Conservation (phyloP, 176 grass and related monocot species). For the Zea luxurians region DNA sequence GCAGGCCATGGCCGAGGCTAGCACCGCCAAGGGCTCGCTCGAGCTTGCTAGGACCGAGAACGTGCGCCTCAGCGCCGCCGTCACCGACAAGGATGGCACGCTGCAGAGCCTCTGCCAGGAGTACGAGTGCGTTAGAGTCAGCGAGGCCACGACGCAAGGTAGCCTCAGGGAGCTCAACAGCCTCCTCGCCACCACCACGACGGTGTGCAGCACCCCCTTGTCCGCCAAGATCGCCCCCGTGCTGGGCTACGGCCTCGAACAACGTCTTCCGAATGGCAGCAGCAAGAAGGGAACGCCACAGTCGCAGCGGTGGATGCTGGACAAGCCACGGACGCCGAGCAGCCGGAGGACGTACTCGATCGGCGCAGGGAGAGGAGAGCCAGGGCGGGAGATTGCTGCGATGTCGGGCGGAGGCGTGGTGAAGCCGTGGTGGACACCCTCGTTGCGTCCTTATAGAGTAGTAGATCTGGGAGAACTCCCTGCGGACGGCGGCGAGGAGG, state of each 20-base stretch:
- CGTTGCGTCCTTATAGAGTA: no score
- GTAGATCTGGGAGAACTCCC: conserved; percentile 53
- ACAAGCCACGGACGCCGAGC: no score
- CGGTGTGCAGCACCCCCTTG: conserved; percentile 39
- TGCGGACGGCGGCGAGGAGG: conserved; percentile 48
- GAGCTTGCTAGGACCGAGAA: conserved; percentile 62
- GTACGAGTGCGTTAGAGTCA: no score
- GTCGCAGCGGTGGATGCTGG: conserved; percentile 39
- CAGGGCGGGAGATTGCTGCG: no score
- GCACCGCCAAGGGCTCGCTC: conserved; percentile 57
- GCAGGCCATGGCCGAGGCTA: conserved; percentile 78
- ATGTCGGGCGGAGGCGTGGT: no score
- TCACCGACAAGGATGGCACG: no score
- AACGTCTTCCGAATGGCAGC: neutral
- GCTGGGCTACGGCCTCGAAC: conserved; percentile 23
- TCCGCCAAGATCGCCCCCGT: conserved; percentile 32
- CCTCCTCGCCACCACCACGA: no score
- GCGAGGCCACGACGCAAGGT: no score
- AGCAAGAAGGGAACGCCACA: conserved; percentile 36
- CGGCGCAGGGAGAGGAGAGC: no score
- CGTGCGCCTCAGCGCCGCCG: conserved; percentile 49
- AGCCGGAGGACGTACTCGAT: no score
- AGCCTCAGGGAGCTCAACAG: no score
- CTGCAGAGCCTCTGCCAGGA: conserved; percentile 51
- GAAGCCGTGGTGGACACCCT: no score